A percentile compares a stretch with the other conserved stretches of the same genome.
Conservation (phyloP, 2,329 filamentous ascomycete species). For the Trichoderma sp. region DNA sequence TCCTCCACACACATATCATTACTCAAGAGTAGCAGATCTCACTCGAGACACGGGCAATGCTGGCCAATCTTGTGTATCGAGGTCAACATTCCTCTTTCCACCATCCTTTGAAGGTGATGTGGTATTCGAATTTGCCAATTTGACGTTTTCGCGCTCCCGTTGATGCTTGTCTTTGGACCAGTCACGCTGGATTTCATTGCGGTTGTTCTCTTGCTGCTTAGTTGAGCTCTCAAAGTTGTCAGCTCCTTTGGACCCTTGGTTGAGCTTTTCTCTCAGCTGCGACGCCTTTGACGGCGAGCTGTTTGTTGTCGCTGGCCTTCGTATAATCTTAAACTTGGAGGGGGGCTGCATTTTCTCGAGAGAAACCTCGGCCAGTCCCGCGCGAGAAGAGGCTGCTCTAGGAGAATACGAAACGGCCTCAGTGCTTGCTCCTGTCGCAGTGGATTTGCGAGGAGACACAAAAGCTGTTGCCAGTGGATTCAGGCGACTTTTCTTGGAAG, state of each 20-base stretch:
- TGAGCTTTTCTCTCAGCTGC: background rate
- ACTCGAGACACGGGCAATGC: conserved; percentile 28
- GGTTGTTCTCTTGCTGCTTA: background rate
- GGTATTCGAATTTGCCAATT: background rate
- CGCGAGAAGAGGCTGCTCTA: background rate
- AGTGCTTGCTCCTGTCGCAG: background rate
- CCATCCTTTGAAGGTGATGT: background rate
- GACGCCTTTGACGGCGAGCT: background rate
- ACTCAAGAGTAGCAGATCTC: conserved; percentile 24
- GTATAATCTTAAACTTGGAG: background rate
- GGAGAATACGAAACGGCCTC: background rate
- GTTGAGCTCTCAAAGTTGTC: background rate
- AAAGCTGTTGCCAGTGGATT: conserved; percentile 20
- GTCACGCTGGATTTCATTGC: background rate
- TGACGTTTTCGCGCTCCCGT: background rate
- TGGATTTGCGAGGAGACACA: conserved; percentile 10
- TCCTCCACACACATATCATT: background rate
- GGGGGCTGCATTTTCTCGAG: background rate
- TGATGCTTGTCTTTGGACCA: background rate
- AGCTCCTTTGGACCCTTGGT: background rate
- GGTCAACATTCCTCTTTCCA: background rate
- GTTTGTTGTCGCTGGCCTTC: background rate
- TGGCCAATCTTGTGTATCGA: conserved; percentile 29
- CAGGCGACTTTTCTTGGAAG: conserved; percentile 12
- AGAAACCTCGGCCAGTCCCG: background rate